Evolutionary conservation across 805 yeast genomes (phyloP).

Genomic region (Cyberlindnera xylosilytica): DNA sequence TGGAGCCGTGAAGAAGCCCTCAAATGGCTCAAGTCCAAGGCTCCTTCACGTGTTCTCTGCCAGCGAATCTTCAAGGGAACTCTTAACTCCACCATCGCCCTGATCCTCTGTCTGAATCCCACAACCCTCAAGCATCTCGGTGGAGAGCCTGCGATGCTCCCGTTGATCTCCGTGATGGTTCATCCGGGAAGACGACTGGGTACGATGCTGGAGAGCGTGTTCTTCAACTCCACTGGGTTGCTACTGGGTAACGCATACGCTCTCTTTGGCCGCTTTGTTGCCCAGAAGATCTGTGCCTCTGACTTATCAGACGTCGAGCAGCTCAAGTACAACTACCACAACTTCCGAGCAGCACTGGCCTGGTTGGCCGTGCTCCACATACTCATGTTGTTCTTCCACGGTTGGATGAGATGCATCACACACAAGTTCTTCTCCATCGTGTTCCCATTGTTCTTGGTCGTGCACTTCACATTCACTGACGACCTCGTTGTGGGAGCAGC

Average conservation of each 20-base stretch:
- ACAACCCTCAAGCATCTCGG: conserved; percentile 35
- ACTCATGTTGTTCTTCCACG: conserved; percentile 45
- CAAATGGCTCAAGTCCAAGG: too few relatives aligned
- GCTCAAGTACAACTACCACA: conserved; percentile 27
- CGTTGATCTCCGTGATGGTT: conserved; percentile 43
- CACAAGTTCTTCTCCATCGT: conserved; percentile 45
- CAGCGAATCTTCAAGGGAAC: conserved; percentile 38
- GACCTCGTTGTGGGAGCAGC: conserved; percentile 31
- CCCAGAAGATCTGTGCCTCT: conserved; percentile 31
- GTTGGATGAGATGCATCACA: conserved; percentile 46
- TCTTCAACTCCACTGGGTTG: conserved; percentile 40
- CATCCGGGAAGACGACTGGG: conserved; percentile 51
- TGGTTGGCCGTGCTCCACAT: conserved; percentile 43
- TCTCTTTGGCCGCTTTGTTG: conserved; percentile 39
- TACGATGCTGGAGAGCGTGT: conserved; percentile 41
- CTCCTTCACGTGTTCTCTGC: conserved; percentile 29
- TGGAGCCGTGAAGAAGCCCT: too few relatives aligned
- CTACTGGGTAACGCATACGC: conserved; percentile 41
- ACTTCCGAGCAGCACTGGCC: conserved; percentile 39
- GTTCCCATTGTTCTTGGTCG: conserved; percentile 46
- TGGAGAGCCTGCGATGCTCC: conserved; percentile 41
- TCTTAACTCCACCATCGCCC: conserved; percentile 38
- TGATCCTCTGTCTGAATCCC: conserved; percentile 39
- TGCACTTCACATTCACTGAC: conserved; percentile 45
- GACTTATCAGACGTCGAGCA: conserved; percentile 29